Conservation (phyloP, 2,329 filamentous ascomycete species). For the Talaromyces sp. region DNA sequence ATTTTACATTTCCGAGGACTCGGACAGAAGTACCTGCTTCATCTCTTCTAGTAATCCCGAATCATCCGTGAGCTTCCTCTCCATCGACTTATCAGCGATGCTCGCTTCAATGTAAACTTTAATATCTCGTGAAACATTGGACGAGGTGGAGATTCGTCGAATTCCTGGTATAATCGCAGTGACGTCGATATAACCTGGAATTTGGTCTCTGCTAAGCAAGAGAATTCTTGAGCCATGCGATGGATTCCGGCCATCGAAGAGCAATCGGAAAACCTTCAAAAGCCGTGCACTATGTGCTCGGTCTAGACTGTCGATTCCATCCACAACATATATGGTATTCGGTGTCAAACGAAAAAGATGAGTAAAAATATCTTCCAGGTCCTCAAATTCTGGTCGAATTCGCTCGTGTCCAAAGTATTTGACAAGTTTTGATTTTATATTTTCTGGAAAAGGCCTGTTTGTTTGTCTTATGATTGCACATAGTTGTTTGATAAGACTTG, state of each 20-base stretch:
- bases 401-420: slow-evolving; percentile 15
- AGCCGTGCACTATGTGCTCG: slow-evolving; percentile 7
- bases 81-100: slow-evolving; percentile 16
- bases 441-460: neutral
- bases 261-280: slow-evolving; percentile 7
- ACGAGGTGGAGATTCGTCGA: slow-evolving; percentile 17
- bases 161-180: slow-evolving; percentile 14
- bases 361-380: slow-evolving; percentile 15
- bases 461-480: slow-evolving; percentile 7
- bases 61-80: slow-evolving; percentile 16
- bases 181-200: slow-evolving; percentile 17
- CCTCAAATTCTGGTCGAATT: slow-evolving; percentile 15
- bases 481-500: slow-evolving; percentile 19
- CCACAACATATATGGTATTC: slow-evolving; percentile 15
- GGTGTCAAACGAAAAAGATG: slow-evolving; percentile 9
- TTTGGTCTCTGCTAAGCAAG: slow-evolving; percentile 19
- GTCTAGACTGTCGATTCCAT: slow-evolving; percentile 17
- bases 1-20: slow-evolving; percentile 5
- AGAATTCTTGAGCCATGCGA: slow-evolving; percentile 12
- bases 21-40: neutral
- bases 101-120: slow-evolving; percentile 16
- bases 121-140: slow-evolving; percentile 17
- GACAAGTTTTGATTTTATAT: neutral
- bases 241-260: slow-evolving; percentile 4
- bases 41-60: slow-evolving; percentile 2